Conservation (phyloP, 2,329 filamentous ascomycete genomes). For the Colletotrichum liriopes region DNA sequence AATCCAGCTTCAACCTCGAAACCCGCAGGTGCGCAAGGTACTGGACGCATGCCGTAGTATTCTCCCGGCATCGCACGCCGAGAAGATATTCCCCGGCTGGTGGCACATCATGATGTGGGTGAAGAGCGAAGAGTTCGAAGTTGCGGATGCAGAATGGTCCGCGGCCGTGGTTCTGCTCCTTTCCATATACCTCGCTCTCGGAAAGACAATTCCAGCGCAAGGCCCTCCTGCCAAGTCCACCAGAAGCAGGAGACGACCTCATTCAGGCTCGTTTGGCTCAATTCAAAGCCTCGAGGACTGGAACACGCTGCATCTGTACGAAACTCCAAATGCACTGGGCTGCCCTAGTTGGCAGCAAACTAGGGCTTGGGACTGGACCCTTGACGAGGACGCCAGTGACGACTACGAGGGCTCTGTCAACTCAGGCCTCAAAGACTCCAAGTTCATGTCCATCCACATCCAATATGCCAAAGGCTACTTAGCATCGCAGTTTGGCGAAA, state of each 20-base stretch:
- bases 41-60: slow-evolving; percentile 76
- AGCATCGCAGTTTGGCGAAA: slow-evolving; percentile 70
- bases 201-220: slow-evolving; percentile 54
- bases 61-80: slow-evolving; percentile 71
- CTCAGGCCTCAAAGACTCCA: slow-evolving; percentile 47
- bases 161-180: slow-evolving; percentile 76
- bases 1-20: slow-evolving; percentile 77
- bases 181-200: slow-evolving; percentile 74
- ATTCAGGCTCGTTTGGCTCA: slow-evolving; percentile 55
- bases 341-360: slow-evolving; percentile 73
- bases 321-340: slow-evolving; percentile 64
- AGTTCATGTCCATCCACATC: slow-evolving; percentile 68
- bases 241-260: slow-evolving; percentile 51
- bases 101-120: slow-evolving; percentile 83
- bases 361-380: slow-evolving; percentile 80
- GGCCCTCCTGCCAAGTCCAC: slow-evolving; percentile 5
- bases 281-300: slow-evolving; percentile 60
- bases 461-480: slow-evolving; percentile 77
- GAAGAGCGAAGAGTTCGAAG: slow-evolving; percentile 60
- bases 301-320: slow-evolving; percentile 63
- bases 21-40: slow-evolving; percentile 73
- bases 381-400: slow-evolving; percentile 67
- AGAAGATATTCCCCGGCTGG: slow-evolving; percentile 78
- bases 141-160: slow-evolving; percentile 77
- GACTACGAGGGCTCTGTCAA: slow-evolving; percentile 49